Evolutionary conservation across 1,284 basidiomycete genomes (phyloP).

Genomic region (Calocybe gambosa): DNA sequence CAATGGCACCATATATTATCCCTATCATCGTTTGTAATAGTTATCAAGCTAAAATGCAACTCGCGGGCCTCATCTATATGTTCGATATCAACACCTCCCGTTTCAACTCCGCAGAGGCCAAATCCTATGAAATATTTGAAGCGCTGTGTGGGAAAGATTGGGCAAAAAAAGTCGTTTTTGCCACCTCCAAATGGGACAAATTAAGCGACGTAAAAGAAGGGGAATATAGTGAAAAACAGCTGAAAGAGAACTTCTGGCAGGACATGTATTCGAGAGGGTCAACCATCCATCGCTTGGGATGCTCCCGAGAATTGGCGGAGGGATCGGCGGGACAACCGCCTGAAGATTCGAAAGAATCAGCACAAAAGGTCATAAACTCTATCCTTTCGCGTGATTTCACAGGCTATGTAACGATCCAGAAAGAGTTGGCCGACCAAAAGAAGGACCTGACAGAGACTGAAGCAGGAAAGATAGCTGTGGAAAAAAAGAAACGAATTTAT

Average conservation of each 20-base stretch:
- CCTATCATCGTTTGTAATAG: not conserved
- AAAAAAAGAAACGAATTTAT: too few species aligned
- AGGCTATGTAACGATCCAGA: not conserved
- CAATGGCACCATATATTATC: not conserved
- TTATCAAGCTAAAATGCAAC: not conserved
- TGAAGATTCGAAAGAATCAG: not conserved
- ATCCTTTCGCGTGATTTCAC: not conserved
- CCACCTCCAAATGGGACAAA: not conserved
- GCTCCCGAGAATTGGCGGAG: not conserved
- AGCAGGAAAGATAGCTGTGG: too few species aligned
- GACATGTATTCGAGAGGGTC: not conserved
- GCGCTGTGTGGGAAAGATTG: slow-evolving; percentile 10
- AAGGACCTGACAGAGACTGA: not conserved
- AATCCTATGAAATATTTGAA: not conserved
- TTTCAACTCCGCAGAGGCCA: not conserved
- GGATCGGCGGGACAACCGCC: not conserved
- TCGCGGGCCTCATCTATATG: not conserved
- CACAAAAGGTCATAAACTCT: not conserved
- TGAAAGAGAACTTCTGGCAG: not conserved
- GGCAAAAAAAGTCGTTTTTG: not conserved
- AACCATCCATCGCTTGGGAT: not conserved
- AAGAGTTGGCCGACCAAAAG: not conserved
- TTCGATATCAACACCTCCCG: not conserved
- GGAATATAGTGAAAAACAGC: not conserved
- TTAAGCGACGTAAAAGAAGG: not conserved